Evolutionary conservation across 768 basidiomycete genomes (phyloP).

Genomic region (Tylopilus plumbeoviolaceoides): DNA sequence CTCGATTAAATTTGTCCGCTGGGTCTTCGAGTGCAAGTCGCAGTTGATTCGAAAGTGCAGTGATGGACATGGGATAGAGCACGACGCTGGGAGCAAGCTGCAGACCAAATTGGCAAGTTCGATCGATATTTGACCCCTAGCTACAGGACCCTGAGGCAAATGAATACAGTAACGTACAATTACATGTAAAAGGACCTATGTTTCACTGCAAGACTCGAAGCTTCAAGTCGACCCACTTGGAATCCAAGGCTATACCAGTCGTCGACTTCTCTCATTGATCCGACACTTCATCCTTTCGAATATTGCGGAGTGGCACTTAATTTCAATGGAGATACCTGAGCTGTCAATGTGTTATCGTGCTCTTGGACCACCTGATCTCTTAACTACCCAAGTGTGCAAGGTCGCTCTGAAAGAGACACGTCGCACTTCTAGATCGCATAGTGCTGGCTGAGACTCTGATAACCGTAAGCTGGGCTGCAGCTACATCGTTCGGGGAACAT

Average conservation of each 20-base stretch:
- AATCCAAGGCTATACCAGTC: slow-evolving; percentile 33
- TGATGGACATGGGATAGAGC: slow-evolving; percentile 31
- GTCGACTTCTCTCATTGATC: slow-evolving; percentile 38
- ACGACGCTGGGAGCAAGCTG: background rate
- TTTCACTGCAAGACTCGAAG: slow-evolving; percentile 4
- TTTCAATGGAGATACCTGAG: slow-evolving; percentile 30
- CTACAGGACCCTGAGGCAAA: background rate
- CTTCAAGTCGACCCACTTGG: slow-evolving; percentile 25
- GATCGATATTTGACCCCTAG: background rate
- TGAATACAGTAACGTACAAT: background rate
- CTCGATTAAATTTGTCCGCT: slow-evolving; percentile 46
- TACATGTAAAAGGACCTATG: background rate
- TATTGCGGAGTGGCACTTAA: slow-evolving; percentile 34
- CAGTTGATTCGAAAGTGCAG: slow-evolving; percentile 45
- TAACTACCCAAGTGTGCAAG: slow-evolving; percentile 35
- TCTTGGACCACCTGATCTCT: slow-evolving; percentile 26
- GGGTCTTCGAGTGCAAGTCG: slow-evolving; percentile 54
- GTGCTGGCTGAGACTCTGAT: slow-evolving; percentile 15
- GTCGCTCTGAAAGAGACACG: slow-evolving; percentile 44
- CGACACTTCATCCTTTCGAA: slow-evolving; percentile 31
- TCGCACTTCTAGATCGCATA: slow-evolving; percentile 35
- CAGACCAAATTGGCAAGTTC: slow-evolving; percentile 8
- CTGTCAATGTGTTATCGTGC: slow-evolving; percentile 28
- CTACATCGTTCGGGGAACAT: background rate
- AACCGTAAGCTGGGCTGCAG: background rate